Base-by-base conservation (phyloP, 2,329 filamentous ascomycete genomes). In the Diaporthe nobilis region DNA sequence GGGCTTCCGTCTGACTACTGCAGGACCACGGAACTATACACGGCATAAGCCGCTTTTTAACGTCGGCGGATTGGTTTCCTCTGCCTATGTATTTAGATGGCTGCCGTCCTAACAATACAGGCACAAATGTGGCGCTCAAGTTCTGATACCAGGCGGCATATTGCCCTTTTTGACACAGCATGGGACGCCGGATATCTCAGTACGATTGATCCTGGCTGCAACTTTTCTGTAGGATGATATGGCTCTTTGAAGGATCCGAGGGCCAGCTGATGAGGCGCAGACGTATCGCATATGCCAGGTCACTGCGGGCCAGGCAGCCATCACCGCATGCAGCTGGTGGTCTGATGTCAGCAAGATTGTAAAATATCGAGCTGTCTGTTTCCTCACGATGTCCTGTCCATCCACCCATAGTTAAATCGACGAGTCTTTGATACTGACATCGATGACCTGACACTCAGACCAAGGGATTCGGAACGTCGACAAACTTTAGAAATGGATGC, bases 191-290 rank as follows among this genome's bases (percentile, higher is more conserved):
- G 15, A 13, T 44, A 44, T 28, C 37, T 12, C 17, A 42, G 7
- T 25, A 28, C 25, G 10, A 6, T 12, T 28, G 20, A 34, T 10
- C 25, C 17, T 49, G 61, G 25, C 25, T 31, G 9, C 2, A 34
- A 10, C 3, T 20, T 49, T 22, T 49, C 17, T 34, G 20, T n/a
- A n/a, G 61, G 39, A 47, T 28, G 3, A 65, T 31, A 17, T 22
- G 25, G 10, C 25, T n/a, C 57, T n/a, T 60, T 17, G 61, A 65
- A 65, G 61, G 61, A 65, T 65, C 58, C 61, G 61, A 65, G 60
- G 34, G 10, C 28, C 42, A 49, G 61, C 42, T 9, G 25, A 49
- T 3, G 60, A 12, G 60, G 25, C 25, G 58, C 60, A 22, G 39
- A 65, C 28, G 25, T 31, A 34, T 34, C 42, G 13, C 15, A 49